Conservation (phyloP, 306 rosid genomes). For the Prunus fruticosa region DNA sequence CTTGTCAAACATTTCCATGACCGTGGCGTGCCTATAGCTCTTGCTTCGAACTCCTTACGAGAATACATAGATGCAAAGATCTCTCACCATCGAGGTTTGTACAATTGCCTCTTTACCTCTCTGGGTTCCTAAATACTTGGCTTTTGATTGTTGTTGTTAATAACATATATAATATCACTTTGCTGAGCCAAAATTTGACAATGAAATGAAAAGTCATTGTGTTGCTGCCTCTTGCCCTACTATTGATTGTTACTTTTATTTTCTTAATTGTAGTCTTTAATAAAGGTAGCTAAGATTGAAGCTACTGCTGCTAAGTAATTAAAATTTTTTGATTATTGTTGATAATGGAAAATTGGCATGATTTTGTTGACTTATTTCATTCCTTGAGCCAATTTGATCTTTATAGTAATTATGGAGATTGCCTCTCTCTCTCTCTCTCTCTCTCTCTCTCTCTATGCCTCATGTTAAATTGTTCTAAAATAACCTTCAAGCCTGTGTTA, state of each 20-base stretch:
- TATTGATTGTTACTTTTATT: not conserved
- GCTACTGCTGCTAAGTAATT: not conserved
- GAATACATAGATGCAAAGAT: slow-evolving; percentile 62
- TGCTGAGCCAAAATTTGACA: not conserved
- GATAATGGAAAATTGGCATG: not conserved
- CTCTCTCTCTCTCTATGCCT: too few relatives aligned
- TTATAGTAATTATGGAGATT: not conserved
- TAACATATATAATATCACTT: not conserved
- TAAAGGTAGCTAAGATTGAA: not conserved
- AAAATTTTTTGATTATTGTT: too few relatives aligned
- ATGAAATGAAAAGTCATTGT: not conserved
- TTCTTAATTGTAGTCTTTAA: not conserved
- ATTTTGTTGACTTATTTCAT: not conserved
- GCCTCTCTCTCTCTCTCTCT: not conserved
- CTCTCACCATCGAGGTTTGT: slow-evolving; percentile 48
- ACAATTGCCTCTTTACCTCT: not conserved
- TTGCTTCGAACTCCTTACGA: slow-evolving; percentile 71
- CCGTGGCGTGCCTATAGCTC: slow-evolving; percentile 64
- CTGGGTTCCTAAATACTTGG: not conserved
- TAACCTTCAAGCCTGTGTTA: not conserved
- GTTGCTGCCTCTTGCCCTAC: not conserved
- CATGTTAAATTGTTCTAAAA: not conserved
- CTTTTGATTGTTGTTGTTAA: not conserved
- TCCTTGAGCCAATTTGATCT: not conserved
- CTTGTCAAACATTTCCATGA: slow-evolving; percentile 62